Evolutionary conservation across 1,139 yeast genomes (phyloP).

Genomic region (Zygosaccharomyces sapae): DNA sequence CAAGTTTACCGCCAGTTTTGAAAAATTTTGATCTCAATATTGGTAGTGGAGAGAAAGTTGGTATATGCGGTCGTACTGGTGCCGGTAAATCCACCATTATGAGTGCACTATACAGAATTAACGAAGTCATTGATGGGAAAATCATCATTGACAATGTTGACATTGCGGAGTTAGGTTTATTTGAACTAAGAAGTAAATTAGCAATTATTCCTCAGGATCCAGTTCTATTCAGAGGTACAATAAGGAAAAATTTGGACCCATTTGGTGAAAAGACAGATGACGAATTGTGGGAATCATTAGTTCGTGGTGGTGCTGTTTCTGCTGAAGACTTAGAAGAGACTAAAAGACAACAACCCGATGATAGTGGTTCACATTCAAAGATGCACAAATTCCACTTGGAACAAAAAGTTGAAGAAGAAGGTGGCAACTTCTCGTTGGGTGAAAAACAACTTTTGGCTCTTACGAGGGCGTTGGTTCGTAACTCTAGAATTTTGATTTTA

Average conservation of each 20-base stretch:
- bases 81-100: conserved; percentile 61
- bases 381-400: conserved; percentile 65
- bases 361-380: conserved; percentile 29
- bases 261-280: conserved; percentile 45
- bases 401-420: conserved; percentile 66
- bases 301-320: conserved; percentile 60
- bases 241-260: conserved; percentile 56
- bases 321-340: conserved; percentile 37
- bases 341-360: conserved; percentile 30
- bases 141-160: conserved; percentile 51
- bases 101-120: conserved; percentile 51
- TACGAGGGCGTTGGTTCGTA: conserved; percentile 73
- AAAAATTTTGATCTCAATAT: conserved; percentile 54
- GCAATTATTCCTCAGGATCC: conserved; percentile 65
- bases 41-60: conserved; percentile 45
- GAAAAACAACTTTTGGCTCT: conserved; percentile 72
- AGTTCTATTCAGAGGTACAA: conserved; percentile 51
- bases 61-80: conserved; percentile 64
- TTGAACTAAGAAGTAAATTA: conserved; percentile 47
- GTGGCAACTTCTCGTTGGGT: conserved; percentile 70
- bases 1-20: conserved; percentile 69
- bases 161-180: conserved; percentile 44
- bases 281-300: conserved; percentile 49
- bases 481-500: conserved; percentile 59
- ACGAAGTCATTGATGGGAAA: conserved; percentile 45